A percentile compares a stretch with the other conserved stretches of the same genome.
Evolutionary conservation across 306 rosid species (phyloP).

Genomic region (Pyrus bretschneideri): DNA sequence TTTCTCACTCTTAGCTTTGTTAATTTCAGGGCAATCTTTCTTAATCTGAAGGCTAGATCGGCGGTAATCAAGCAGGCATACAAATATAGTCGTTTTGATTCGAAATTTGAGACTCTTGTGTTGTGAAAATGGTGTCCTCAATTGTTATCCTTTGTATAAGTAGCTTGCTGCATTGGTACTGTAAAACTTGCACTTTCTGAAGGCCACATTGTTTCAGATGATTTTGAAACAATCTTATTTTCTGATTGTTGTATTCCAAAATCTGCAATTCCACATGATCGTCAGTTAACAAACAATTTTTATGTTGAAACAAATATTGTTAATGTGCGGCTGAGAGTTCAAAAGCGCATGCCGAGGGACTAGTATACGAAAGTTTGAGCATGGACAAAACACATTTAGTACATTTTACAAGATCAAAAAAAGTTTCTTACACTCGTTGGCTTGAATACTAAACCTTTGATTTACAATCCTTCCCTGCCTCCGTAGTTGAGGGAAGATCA

Average conservation of each 20-base stretch:
- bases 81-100: not conserved
- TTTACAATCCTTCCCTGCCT: not conserved
- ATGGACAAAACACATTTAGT: too few species aligned
- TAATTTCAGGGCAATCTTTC: constrained; percentile 73
- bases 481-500: not conserved
- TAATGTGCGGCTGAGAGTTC: not conserved
- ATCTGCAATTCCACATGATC: not conserved
- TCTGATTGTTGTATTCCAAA: not conserved
- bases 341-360: not conserved
- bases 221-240: not conserved
- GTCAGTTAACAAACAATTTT: not conserved
- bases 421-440: too few species aligned
- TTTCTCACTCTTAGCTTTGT: not conserved
- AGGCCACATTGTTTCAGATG: not conserved
- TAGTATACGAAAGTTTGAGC: not conserved
- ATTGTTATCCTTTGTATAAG: not conserved
- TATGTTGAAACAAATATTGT: not conserved
- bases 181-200: not conserved
- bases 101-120: too few species aligned
- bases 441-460: not conserved
- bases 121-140: not conserved
- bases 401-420: too few species aligned
- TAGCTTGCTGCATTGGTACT: not conserved
- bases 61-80: constrained; percentile 57
- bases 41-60: constrained; percentile 80